These are phyloP conservation scores for Ligustrum vulgare DNA, from an alignment of 257 asterid genomes.

Conservation along the genomic window DNA sequence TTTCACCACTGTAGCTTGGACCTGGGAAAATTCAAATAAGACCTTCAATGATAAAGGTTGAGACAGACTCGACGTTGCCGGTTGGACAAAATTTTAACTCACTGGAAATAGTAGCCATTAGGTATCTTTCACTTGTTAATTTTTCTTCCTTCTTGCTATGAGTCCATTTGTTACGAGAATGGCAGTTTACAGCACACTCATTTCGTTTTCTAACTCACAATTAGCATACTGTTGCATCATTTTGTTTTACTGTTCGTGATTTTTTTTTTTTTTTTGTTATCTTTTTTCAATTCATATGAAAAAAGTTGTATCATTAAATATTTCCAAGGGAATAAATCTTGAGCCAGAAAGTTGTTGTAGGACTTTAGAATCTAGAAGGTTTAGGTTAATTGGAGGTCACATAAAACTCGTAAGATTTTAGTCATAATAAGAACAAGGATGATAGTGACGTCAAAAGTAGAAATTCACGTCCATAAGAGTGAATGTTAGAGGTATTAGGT, in stretches of 20 bases:
- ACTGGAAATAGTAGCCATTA: constrained; percentile 58
- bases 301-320: neutral
- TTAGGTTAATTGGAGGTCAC: neutral
- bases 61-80: constrained; percentile 36
- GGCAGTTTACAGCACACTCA: neutral
- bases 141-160: constrained; percentile 10
- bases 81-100: constrained; percentile 47
- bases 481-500: neutral
- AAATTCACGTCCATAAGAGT: neutral
- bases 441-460: neutral
- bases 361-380: neutral
- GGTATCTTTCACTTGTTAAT: constrained; percentile 43
- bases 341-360: neutral
- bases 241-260: neutral
- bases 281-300: neutral
- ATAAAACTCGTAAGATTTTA: neutral
- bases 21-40: constrained; percentile 70
- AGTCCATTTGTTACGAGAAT: constrained; percentile 14
- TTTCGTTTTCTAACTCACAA: constrained; percentile 2
- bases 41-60: constrained; percentile 84
- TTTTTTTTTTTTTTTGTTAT: neutral
- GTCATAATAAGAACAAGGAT: neutral
- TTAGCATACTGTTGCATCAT: neutral
- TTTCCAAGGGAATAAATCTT: neutral
- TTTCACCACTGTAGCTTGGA: constrained; percentile 45